Evolutionary conservation across 306 rosid species (phyloP).

Genomic region (Vicia villosa): DNA sequence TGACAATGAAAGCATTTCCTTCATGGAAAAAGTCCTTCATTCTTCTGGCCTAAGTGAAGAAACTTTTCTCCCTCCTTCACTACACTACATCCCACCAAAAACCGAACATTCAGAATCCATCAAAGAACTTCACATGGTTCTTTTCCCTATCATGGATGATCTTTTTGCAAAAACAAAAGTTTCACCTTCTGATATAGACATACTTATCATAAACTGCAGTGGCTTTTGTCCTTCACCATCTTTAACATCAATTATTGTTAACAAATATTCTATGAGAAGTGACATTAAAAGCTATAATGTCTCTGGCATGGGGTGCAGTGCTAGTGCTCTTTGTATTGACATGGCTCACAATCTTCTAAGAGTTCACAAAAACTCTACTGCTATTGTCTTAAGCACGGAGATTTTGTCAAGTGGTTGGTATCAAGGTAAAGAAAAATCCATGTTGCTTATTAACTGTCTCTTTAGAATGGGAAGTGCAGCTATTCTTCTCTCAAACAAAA

Average conservation of each 20-base stretch:
- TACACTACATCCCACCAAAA: slow-evolving; percentile 76
- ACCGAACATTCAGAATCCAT: slow-evolving; percentile 58
- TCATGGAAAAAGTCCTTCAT: slow-evolving; percentile 72
- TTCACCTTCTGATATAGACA: slow-evolving; percentile 64
- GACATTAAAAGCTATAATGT: slow-evolving; percentile 71
- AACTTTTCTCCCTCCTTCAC: slow-evolving; percentile 74
- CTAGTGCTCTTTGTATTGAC: slow-evolving; percentile 66
- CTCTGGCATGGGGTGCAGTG: slow-evolving; percentile 95
- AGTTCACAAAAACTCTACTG: slow-evolving; percentile 59
- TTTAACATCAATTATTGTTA: slow-evolving; percentile 62
- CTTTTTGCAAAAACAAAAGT: slow-evolving; percentile 64
- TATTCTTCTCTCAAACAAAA: slow-evolving; percentile 68
- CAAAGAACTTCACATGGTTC: slow-evolving; percentile 69
- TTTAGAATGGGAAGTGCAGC: slow-evolving; percentile 92
- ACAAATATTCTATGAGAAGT: slow-evolving; percentile 66
- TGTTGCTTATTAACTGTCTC: slow-evolving; percentile 64
- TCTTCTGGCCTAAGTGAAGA: slow-evolving; percentile 77
- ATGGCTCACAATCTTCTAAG: slow-evolving; percentile 59
- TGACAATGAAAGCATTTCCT: slow-evolving; percentile 55
- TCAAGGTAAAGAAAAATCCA: slow-evolving; percentile 67
- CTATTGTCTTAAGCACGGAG: slow-evolving; percentile 75
- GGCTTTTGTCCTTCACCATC: slow-evolving; percentile 82
- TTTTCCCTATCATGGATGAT: slow-evolving; percentile 68
- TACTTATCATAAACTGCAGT: slow-evolving; percentile 72
- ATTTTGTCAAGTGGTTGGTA: slow-evolving; percentile 78